Evolutionary conservation across 768 basidiomycete genomes (phyloP).

Genomic region (Boletus sp.): DNA sequence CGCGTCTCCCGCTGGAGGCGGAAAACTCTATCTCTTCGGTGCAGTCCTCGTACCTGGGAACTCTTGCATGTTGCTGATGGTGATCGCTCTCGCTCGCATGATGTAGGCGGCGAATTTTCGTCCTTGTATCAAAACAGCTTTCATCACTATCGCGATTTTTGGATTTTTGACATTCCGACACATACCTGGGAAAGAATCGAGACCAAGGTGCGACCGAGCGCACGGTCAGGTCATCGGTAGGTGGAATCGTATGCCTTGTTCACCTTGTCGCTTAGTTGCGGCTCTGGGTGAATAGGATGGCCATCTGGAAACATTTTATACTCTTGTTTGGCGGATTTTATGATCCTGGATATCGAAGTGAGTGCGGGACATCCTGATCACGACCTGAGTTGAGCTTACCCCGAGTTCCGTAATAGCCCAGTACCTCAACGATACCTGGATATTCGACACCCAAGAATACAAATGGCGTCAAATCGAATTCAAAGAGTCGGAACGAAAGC

Average conservation of each 20-base stretch:
- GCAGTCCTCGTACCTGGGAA: neutral
- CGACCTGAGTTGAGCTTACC: neutral
- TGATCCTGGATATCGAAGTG: constrained; percentile 81
- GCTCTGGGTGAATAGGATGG: constrained; percentile 73
- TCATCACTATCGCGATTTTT: constrained; percentile 88
- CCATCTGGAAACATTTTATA: constrained; percentile 84
- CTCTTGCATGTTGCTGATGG: neutral
- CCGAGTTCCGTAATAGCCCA: constrained; percentile 46
- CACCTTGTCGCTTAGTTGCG: neutral
- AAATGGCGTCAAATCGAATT: constrained; percentile 81
- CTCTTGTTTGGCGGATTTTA: constrained; percentile 91
- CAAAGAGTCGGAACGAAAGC: constrained; percentile 64
- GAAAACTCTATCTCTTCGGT: constrained; percentile 85
- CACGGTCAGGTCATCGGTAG: constrained; percentile 80
- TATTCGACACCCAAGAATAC: constrained; percentile 84
- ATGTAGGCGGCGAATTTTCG: constrained; percentile 79
- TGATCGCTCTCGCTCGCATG: neutral
- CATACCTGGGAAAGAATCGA: constrained; percentile 89
- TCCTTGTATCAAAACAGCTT: constrained; percentile 80
- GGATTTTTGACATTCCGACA: constrained; percentile 78
- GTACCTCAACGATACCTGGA: constrained; percentile 82
- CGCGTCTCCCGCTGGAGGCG: constrained; percentile 72
- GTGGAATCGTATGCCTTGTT: neutral
- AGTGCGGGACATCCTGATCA: neutral
- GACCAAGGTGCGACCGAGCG: constrained; percentile 75